These are phyloP conservation scores for Nigrograna mackinnonii DNA, from an alignment of 2,329 filamentous ascomycete species.

Conservation along the genomic window DNA sequence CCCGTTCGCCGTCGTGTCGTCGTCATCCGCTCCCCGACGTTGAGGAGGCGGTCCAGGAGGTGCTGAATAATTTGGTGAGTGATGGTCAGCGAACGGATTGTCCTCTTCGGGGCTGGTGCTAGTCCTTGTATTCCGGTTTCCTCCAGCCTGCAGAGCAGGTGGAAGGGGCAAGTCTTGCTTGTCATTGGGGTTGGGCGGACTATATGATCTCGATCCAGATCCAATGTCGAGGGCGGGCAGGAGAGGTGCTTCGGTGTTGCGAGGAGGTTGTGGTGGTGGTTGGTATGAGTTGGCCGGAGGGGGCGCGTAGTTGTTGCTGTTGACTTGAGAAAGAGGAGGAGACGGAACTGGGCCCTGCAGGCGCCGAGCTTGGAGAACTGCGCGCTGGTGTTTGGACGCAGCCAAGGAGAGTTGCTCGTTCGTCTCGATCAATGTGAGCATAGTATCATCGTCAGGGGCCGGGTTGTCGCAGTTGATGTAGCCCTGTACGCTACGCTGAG, in stretches of 20 bases:
- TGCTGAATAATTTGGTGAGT: conserved; percentile 35
- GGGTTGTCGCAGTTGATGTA: conserved; percentile 85
- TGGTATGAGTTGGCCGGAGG: conserved; percentile 9
- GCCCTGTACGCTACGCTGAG: conserved; percentile 77
- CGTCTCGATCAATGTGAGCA: conserved; percentile 90
- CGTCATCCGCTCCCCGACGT: conserved; percentile 9
- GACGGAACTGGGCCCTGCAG: conserved; percentile 31
- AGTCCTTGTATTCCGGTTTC: conserved; percentile 12
- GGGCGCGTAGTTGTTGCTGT: conserved; percentile 10
- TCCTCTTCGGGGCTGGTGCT: conserved; percentile 21
- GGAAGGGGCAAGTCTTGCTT: conserved; percentile 25
- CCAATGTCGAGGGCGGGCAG: conserved; percentile 19
- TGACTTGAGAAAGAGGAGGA: conserved; percentile 15
- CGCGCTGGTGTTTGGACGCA: conserved; percentile 81
- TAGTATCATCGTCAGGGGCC: conserved; percentile 86
- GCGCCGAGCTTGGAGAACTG: conserved; percentile 65
- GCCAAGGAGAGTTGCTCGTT: conserved; percentile 88
- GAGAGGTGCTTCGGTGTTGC: conserved; percentile 16
- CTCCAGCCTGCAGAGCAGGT: conserved; percentile 29
- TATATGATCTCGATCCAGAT: too few relatives aligned
- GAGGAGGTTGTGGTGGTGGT: conserved; percentile 21
- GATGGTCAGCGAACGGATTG: conserved; percentile 48
- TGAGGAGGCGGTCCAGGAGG: conserved; percentile 24
- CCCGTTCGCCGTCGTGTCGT: conserved; percentile 11
- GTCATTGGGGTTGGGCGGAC: conserved; percentile 10